These are phyloP conservation scores for Nephelium lappaceum DNA, from an alignment of 345 rosid species.

Conservation along the genomic window DNA sequence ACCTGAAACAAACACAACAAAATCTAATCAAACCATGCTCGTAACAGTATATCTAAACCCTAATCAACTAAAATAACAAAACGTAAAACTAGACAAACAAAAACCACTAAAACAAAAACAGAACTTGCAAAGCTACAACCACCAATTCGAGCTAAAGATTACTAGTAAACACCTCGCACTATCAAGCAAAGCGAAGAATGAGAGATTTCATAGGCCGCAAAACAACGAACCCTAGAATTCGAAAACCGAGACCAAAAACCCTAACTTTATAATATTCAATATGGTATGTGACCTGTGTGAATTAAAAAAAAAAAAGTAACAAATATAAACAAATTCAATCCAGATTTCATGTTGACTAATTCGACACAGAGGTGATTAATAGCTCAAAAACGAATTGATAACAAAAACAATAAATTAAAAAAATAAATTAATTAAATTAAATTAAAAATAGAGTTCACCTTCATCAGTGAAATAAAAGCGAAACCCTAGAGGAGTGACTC, in stretches of 20 bases:
- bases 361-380: slow-evolving; percentile 13
- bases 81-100: neutral
- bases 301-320: neutral
- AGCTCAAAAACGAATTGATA: slow-evolving; percentile 18
- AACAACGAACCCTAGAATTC: slow-evolving; percentile 42
- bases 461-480: slow-evolving; percentile 3
- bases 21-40: neutral
- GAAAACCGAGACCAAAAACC: slow-evolving; percentile 26
- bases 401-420: slow-evolving; percentile 2
- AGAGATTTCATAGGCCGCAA: slow-evolving; percentile 7
- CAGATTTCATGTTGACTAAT: slow-evolving; percentile 22
- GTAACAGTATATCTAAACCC: slow-evolving; percentile 10
- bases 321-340: neutral
- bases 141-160: neutral
- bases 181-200: slow-evolving; percentile 3
- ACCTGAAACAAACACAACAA: slow-evolving; percentile 17
- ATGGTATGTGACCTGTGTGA: neutral
- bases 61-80: neutral
- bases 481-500: slow-evolving; percentile 47
- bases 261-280: slow-evolving; percentile 24
- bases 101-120: neutral
- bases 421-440: too few relatives aligned
- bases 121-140: neutral
- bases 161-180: neutral
- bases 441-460: slow-evolving; percentile 31